phyloP scores from a whole-genome alignment of 306 rosid genomes.

The Casuarina glauca region DNA sequence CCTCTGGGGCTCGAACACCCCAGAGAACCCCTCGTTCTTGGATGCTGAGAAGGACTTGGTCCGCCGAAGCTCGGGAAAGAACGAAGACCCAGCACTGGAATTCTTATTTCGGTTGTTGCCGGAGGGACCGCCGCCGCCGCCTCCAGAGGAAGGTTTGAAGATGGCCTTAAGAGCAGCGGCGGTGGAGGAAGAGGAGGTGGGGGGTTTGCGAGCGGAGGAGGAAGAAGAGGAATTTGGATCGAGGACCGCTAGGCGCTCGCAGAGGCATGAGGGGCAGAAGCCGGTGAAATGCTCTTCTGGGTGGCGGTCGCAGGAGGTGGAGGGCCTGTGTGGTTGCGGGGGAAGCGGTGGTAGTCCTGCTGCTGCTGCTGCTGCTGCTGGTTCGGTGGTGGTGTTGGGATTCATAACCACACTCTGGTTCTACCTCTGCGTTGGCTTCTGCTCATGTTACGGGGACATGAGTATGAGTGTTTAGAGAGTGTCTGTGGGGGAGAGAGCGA shows the following conservation, averaged over 20 bases:
- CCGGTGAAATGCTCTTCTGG: conserved; percentile 92
- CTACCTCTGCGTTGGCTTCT: conserved; percentile 1
- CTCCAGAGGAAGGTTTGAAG: conserved; percentile 55
- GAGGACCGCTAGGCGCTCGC: conserved; percentile 94
- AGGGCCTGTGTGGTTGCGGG: conserved; percentile 67
- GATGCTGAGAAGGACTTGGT: conserved; percentile 95
- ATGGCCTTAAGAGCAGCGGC: conserved; percentile 93
- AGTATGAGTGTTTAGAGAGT: conserved; percentile 12
- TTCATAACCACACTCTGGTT: conserved; percentile 65
- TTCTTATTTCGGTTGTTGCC: conserved; percentile 27
- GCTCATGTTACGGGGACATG: conserved; percentile 62
- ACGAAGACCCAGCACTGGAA: conserved; percentile 37
- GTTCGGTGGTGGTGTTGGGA: conserved; percentile 51
- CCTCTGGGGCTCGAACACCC: conserved; percentile 87
- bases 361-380: conserved; percentile 25
- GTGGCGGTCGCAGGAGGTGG: conserved; percentile 81
- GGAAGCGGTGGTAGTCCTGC: conserved; percentile 49
- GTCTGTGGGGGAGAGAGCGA: conserved; percentile 21
- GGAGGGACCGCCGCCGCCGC: conserved; percentile 28
- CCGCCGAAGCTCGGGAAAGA: conserved; percentile 90
- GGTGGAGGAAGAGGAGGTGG: conserved; percentile 73
- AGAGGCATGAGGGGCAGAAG: conserved; percentile 98
- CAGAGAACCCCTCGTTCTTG: conserved; percentile 81
- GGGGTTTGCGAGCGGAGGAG: conserved; percentile 60
- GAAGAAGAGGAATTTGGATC: conserved; percentile 57